Evolutionary conservation across 306 rosid species (phyloP), one percentile per base, ranked within the genome.

Genomic region (Sechiopsis laciniata): DNA sequence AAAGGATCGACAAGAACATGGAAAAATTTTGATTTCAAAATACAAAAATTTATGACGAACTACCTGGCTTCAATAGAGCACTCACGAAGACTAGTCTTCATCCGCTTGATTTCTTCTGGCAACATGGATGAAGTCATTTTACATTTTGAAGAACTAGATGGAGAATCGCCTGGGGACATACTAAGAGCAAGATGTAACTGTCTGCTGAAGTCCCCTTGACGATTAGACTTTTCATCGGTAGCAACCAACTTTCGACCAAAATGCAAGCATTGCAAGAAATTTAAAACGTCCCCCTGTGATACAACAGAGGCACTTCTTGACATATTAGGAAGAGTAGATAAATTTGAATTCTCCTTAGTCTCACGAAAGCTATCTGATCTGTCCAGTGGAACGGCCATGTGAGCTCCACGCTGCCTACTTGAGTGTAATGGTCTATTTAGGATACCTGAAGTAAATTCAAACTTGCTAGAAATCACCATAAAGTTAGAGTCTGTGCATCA

Each of bases 341-440:
- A 78, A 76, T 81, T 87, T 80, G 96, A 88, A 86, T 86, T 94
- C 75, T 90, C 97, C 86, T 75, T 75, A 81, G 85, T 84, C 82
- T 90, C 97, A 4, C 96, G 98, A 78, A 89, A 84, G 92, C 97
- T 94, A 78, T 85, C 84, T 46, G 97, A 83, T 85, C 97, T 90
- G 72, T 94, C 98, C 83, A 94, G 75, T 80, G 87, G 78, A 78
- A 87, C 80, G 72, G 90, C 87, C 79, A 93, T 77, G 87, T 87
- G 95, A 88, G 97, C 83, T 83, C 98, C 97, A 78, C 96, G 98
- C 87, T 87, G 96, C 84, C 91, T 92, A 82, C 85, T 72, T 80
- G 88, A 67, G 80, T 89, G 91, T 79, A 84, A 73, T 61, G 92
- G 96, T 83, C 96, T 87, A 71, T 94, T 96, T 5, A 95, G 96